Evolutionary conservation across 2,329 filamentous ascomycete genomes (phyloP).

Genomic region (Monilinia aucupariae): DNA sequence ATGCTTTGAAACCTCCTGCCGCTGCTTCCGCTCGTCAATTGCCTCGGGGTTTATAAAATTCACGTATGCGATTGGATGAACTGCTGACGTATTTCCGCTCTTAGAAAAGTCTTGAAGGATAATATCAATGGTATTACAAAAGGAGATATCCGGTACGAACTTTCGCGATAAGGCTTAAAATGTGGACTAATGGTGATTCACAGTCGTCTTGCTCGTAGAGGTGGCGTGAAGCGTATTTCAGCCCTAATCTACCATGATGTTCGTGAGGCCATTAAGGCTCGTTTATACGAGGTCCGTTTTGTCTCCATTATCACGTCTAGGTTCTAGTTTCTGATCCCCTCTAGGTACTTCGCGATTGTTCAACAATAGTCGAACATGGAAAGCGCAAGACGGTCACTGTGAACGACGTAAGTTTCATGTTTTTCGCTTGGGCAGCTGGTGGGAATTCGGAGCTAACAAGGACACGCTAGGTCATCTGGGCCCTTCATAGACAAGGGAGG

Average conservation of each 20-base stretch:
- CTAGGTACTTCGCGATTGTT: slow-evolving; percentile 4
- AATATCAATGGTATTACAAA: slow-evolving; percentile 49
- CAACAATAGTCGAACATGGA: slow-evolving; percentile 45
- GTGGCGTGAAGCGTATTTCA: slow-evolving; percentile 71
- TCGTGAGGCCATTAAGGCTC: slow-evolving; percentile 45
- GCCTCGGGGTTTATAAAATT: not conserved
- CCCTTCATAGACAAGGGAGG: slow-evolving; percentile 43
- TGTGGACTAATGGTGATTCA: not conserved
- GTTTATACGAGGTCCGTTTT: slow-evolving; percentile 43
- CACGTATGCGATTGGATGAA: not conserved
- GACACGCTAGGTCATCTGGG: slow-evolving; percentile 48
- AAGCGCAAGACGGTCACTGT: slow-evolving; percentile 58
- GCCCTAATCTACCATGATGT: slow-evolving; percentile 57
- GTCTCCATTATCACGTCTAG: not conserved
- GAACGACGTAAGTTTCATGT: slow-evolving; percentile 47
- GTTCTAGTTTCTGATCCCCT: not conserved
- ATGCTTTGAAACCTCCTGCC: not conserved
- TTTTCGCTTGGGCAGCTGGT: not conserved
- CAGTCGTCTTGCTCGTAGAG: slow-evolving; percentile 65
- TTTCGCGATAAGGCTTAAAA: not conserved
- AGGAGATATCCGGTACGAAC: slow-evolving; percentile 46
- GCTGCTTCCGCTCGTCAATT: not conserved
- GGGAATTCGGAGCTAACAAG: not conserved
- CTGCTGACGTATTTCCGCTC: slow-evolving; percentile 4
- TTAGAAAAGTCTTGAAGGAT: slow-evolving; percentile 46